These are phyloP conservation scores for Ustilago bromivora DNA, from an alignment of 1,284 basidiomycete genomes.

Conservation along the genomic window DNA sequence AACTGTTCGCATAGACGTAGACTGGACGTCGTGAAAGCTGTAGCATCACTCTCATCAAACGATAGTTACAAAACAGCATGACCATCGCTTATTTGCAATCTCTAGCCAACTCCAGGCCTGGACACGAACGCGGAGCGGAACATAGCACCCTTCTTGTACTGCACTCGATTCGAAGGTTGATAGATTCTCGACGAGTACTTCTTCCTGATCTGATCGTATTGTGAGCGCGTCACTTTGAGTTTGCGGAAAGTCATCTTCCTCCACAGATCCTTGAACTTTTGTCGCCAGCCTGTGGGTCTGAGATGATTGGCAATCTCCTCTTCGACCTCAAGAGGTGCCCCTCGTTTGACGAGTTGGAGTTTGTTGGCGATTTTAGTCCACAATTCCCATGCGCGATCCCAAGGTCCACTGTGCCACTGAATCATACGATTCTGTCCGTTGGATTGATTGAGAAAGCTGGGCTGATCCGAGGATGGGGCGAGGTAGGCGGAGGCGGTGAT, in stretches of 20 bases:
- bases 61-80: slow-evolving; percentile 1
- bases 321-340: not conserved
- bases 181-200: slow-evolving; percentile 2
- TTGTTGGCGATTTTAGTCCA: not conserved
- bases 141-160: slow-evolving; percentile 7
- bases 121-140: not conserved
- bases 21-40: too few species aligned
- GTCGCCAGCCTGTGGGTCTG: slow-evolving; percentile 12
- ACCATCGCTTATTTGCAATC: not conserved
- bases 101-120: not conserved
- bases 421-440: not conserved
- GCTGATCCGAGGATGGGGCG: not conserved
- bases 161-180: not conserved
- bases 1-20: not conserved
- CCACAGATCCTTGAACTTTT: slow-evolving; percentile 23
- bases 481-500: not conserved
- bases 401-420: slow-evolving; percentile 16
- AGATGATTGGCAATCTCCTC: slow-evolving; percentile 19
- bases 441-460: not conserved
- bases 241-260: slow-evolving; percentile 1
- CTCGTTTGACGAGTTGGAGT: slow-evolving; percentile 16
- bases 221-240: slow-evolving; percentile 6
- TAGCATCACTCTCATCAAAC: not conserved
- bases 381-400: slow-evolving; percentile 16
- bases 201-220: slow-evolving; percentile 1